Percentiles rank a stretch among this genome's conserved stretches.
Conservation (phyloP, 371 early-diverging fungal genomes). For the Rhizopus sp. region DNA sequence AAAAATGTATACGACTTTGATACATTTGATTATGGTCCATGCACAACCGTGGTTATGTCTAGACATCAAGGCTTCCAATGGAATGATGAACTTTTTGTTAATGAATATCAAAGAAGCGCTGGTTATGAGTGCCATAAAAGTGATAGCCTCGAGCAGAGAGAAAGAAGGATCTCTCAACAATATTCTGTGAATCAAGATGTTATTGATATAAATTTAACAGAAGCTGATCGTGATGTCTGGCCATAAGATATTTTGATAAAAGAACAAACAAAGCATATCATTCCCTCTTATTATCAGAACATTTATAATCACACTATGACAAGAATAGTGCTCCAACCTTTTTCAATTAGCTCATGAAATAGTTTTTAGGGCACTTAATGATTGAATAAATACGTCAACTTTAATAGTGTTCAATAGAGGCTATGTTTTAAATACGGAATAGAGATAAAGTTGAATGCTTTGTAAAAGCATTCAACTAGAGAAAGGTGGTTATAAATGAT, state of each 20-base stretch:
- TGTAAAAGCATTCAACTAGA: too few relatives aligned
- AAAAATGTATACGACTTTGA: conserved; percentile 6
- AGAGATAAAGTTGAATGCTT: too few relatives aligned
- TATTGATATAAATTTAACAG: conserved; percentile 25
- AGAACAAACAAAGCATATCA: not conserved
- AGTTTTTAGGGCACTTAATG: too few relatives aligned
- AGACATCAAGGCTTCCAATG: conserved; percentile 34
- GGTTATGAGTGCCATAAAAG: conserved; percentile 33
- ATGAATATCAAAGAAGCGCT: conserved; percentile 19
- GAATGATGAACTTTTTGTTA: conserved; percentile 32
- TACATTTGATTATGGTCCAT: conserved; percentile 21
- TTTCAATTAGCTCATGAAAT: too few relatives aligned
- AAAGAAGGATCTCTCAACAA: conserved; percentile 5
- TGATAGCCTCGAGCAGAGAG: conserved; percentile 13
- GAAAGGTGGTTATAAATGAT: too few relatives aligned
- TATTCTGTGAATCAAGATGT: conserved; percentile 11
- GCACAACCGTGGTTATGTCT: conserved; percentile 31
- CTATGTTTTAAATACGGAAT: too few relatives aligned
- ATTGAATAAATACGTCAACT: too few relatives aligned
- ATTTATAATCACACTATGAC: too few relatives aligned
- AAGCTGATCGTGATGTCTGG: conserved; percentile 31
- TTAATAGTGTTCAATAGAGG: too few relatives aligned
- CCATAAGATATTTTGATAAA: conserved; percentile 15
- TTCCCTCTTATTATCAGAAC: too few relatives aligned
- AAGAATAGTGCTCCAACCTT: too few relatives aligned